These are phyloP conservation scores for Nectriaceae sp. DNA, from an alignment of 2,329 filamentous ascomycete genomes.

Conservation along the genomic window DNA sequence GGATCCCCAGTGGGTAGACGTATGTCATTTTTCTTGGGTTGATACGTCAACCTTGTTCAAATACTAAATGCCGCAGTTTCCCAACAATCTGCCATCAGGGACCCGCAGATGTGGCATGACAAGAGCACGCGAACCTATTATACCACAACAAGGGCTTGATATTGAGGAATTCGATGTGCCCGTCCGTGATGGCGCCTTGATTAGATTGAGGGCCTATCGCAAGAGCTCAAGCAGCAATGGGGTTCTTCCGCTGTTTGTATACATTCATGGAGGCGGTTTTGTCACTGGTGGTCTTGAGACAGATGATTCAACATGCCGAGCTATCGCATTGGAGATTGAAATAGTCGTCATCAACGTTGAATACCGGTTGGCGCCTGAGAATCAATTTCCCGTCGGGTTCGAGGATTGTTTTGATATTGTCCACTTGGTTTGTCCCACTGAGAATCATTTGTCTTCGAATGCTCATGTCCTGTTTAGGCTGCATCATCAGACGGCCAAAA, in stretches of 20 bases:
- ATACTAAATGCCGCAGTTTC: constrained; percentile 18
- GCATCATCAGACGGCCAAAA: constrained; percentile 22
- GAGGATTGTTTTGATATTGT: constrained; percentile 47
- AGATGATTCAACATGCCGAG: constrained; percentile 27
- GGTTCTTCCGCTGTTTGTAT: constrained; percentile 22
- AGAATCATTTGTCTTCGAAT: background rate
- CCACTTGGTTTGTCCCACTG: constrained; percentile 22
- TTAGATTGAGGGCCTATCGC: constrained; percentile 25
- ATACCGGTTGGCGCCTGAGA: constrained; percentile 53
- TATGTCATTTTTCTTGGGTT: background rate
- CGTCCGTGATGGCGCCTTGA: constrained; percentile 17
- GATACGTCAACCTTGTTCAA: background rate
- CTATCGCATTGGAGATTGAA: constrained; percentile 20
- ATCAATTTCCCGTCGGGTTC: constrained; percentile 48
- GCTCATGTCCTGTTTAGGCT: constrained; percentile 8
- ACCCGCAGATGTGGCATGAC: constrained; percentile 17
- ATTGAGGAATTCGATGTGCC: constrained; percentile 25
- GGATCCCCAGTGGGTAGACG: background rate
- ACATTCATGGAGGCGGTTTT: constrained; percentile 30
- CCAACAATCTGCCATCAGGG: constrained; percentile 24
- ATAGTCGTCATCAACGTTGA: constrained; percentile 48
- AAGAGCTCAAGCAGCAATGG: constrained; percentile 4
- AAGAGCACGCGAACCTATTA: constrained; percentile 21
- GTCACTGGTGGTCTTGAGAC: constrained; percentile 29
- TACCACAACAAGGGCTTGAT: constrained; percentile 19